These are phyloP conservation scores for Saksenaea vasiformis DNA, from an alignment of 371 early-diverging fungal species.

Conservation along the genomic window DNA sequence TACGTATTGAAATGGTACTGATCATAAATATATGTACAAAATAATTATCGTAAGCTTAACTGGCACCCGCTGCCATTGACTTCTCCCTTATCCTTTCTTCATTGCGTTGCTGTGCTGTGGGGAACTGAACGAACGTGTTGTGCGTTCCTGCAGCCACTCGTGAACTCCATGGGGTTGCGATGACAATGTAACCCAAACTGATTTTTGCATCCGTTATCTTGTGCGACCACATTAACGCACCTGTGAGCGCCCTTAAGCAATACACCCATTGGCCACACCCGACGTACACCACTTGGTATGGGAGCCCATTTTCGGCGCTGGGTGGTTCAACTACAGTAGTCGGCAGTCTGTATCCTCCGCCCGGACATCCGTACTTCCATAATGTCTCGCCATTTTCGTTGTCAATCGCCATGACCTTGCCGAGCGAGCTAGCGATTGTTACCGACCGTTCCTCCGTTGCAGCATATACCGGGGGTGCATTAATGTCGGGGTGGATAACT, in stretches of 20 bases:
- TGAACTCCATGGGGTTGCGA: conserved; percentile 33
- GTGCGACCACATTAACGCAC: conserved; percentile 19
- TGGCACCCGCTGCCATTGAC: no score
- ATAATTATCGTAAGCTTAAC: no score
- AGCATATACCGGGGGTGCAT: no score
- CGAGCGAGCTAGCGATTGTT: conserved; percentile 18
- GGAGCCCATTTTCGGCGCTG: neutral
- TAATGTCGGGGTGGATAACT: no score
- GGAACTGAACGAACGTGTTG: conserved; percentile 24
- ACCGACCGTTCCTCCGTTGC: neutral
- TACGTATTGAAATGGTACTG: no score
- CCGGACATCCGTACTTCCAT: conserved; percentile 33
- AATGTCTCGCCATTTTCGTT: conserved; percentile 19
- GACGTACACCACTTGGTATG: conserved; percentile 18
- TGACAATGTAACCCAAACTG: conserved; percentile 22
- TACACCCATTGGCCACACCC: conserved; percentile 29
- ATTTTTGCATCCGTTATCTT: conserved; percentile 16
- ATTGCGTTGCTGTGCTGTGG: conserved; percentile 12
- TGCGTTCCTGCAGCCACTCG: conserved; percentile 24
- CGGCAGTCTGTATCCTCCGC: conserved; percentile 29
- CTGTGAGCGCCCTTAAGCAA: conserved; percentile 22
- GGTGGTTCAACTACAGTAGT: conserved; percentile 20
- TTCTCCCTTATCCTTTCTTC: no score
- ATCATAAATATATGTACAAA: no score
- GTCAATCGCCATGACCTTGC: conserved; percentile 27